phyloP scores from a whole-genome alignment of 495 filamentous ascomycete species.

The Neurospora sp. region DNA sequence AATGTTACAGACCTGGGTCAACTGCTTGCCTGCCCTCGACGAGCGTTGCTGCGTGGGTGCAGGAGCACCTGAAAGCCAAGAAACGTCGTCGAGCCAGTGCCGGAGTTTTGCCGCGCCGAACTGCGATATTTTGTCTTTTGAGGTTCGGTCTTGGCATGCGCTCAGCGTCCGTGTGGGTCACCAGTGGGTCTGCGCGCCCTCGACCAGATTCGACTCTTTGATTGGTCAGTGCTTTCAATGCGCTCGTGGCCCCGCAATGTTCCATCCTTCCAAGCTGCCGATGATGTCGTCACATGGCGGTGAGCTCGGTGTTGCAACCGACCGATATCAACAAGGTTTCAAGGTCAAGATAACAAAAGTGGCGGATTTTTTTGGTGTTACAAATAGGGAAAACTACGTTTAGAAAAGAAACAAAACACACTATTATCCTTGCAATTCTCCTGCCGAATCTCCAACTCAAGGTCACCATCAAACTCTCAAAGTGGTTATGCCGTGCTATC shows the following conservation, averaged over 20 bases:
- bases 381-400: neutral
- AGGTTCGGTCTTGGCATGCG: neutral
- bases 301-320: neutral
- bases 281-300: neutral
- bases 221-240: neutral
- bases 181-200: neutral
- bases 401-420: neutral
- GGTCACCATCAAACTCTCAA: neutral
- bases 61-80: neutral
- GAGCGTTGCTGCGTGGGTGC: neutral
- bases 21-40: neutral
- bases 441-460: neutral
- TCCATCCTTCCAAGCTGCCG: neutral
- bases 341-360: neutral
- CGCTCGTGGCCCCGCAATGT: neutral
- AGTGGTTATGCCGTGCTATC: neutral
- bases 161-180: neutral
- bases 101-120: neutral
- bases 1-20: neutral
- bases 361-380: neutral
- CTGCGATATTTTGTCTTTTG: neutral
- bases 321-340: neutral
- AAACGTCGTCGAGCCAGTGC: neutral
- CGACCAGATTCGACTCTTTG: neutral
- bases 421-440: neutral